A percentile compares a stretch with the other conserved stretches of the same genome.
These are phyloP conservation scores for Hyphopichia fennica DNA, from an alignment of 1,139 yeast species.

Conservation along the genomic window DNA sequence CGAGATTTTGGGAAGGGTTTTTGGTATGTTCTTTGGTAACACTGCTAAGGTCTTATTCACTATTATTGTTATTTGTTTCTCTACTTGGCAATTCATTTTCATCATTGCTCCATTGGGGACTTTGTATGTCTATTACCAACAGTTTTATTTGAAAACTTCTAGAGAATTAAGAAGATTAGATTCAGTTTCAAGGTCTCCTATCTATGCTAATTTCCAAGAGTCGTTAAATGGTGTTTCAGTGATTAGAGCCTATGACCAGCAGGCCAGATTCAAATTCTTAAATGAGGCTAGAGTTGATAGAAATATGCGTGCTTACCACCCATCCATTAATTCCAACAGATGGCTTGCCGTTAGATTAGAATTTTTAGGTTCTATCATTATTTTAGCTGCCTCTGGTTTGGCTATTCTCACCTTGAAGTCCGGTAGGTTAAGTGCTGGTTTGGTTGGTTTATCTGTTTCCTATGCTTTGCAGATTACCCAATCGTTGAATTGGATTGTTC, in stretches of 20 bases:
- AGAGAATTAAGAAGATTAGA: conserved; percentile 94
- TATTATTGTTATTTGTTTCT: conserved; percentile 73
- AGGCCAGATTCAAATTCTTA: conserved; percentile 65
- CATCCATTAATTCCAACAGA: conserved; percentile 90
- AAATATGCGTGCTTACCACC: conserved; percentile 90
- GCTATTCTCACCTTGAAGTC: conserved; percentile 66
- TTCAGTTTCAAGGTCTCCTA: conserved; percentile 90
- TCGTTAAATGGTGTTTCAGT: conserved; percentile 87
- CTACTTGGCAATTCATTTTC: conserved; percentile 85
- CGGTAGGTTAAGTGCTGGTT: conserved; percentile 79
- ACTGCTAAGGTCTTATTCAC: conserved; percentile 77
- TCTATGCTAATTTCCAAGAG: conserved; percentile 96
- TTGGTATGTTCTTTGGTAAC: conserved; percentile 78
- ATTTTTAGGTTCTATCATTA: conserved; percentile 83
- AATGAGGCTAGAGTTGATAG: conserved; percentile 79
- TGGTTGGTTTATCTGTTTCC: conserved; percentile 89
- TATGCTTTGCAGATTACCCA: conserved; percentile 93
- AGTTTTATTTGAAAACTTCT: conserved; percentile 84
- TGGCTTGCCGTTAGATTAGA: conserved; percentile 96
- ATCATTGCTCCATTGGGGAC: conserved; percentile 69
- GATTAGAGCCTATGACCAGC: conserved; percentile 85
- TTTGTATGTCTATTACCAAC: conserved; percentile 81
- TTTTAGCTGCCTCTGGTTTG: conserved; percentile 81
- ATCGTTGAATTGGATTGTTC: conserved; percentile 92
- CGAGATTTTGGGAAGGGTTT: conserved; percentile 80